Percentiles rank a stretch among this genome's conserved stretches.
phyloP scores from a whole-genome alignment of 495 filamentous ascomycete species.

The Neurospora intermedia region DNA sequence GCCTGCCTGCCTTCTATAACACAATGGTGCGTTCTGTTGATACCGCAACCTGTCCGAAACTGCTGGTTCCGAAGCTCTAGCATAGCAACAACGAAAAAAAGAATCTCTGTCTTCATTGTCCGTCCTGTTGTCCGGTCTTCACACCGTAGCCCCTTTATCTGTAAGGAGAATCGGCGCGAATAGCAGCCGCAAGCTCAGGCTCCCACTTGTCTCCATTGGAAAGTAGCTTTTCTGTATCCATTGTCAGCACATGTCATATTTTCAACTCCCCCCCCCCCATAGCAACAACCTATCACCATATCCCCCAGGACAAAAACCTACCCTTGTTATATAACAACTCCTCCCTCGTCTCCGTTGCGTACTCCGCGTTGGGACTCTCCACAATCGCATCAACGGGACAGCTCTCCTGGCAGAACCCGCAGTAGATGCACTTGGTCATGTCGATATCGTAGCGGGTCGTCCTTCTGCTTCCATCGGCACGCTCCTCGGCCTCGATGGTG shows the following conservation, averaged over 20 bases:
- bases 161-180: slow-evolving; percentile 81
- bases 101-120: not conserved
- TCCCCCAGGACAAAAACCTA: slow-evolving; percentile 13
- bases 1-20: not conserved
- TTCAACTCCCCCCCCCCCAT: not conserved
- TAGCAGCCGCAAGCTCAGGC: slow-evolving; percentile 84
- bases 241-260: slow-evolving; percentile 6
- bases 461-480: slow-evolving; percentile 84
- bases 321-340: slow-evolving; percentile 98
- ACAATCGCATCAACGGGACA: slow-evolving; percentile 98
- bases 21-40: not conserved
- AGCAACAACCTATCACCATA: not conserved
- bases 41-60: not conserved
- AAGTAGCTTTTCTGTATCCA: slow-evolving; percentile 51
- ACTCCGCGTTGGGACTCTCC: slow-evolving; percentile 93
- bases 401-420: slow-evolving; percentile 97
- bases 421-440: slow-evolving; percentile 99
- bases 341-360: slow-evolving; percentile 93
- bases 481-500: slow-evolving; percentile 97
- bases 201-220: slow-evolving; percentile 96
- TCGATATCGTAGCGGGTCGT: slow-evolving; percentile 98
- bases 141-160: slow-evolving; percentile 40
- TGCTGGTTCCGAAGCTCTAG: not conserved
- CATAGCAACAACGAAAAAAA: not conserved
- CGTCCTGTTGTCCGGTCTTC: not conserved